A percentile compares a stretch with the other conserved stretches of the same genome.
Conservation (phyloP, 73 alveolate species). For the Effrenium voratum region DNA sequence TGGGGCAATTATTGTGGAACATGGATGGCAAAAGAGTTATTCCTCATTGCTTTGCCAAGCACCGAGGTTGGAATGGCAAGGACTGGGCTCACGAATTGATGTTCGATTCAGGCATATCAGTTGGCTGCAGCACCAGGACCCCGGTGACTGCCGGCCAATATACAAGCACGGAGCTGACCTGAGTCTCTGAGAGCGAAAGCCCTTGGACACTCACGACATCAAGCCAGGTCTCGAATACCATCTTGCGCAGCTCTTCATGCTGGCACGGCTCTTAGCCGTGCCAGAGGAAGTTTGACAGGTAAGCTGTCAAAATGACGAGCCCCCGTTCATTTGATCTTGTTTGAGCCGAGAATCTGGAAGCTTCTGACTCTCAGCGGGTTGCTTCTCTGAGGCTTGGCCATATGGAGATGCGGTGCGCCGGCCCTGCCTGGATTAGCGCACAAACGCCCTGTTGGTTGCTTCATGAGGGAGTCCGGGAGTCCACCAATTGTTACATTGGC, state of each 20-base stretch:
- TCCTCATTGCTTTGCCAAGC: too few relatives aligned
- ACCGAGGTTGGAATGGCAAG: neutral
- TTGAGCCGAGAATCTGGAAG: too few relatives aligned
- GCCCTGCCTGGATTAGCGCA: neutral
- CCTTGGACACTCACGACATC: neutral
- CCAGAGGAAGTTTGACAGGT: neutral
- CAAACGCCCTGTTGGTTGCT: neutral
- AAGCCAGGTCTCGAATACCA: conserved; percentile 23
- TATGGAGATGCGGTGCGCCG: conserved; percentile 69
- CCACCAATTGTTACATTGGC: neutral
- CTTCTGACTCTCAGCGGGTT: neutral
- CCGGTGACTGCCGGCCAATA: conserved; percentile 58
- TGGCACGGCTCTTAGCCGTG: neutral
- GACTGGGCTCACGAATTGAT: neutral
- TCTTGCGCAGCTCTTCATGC: conserved; percentile 82
- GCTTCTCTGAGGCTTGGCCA: conserved; percentile 36
- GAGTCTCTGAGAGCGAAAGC: neutral
- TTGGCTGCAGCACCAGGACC: neutral
- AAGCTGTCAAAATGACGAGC: too few relatives aligned
- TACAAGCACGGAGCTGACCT: conserved; percentile 63
- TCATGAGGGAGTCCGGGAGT: neutral
- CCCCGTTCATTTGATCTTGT: too few relatives aligned
- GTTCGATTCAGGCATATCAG: neutral
- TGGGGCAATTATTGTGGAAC: too few relatives aligned
- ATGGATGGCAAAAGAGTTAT: too few relatives aligned